Conservation (phyloP, 768 basidiomycete species). For the Flagelloscypha sp. region DNA sequence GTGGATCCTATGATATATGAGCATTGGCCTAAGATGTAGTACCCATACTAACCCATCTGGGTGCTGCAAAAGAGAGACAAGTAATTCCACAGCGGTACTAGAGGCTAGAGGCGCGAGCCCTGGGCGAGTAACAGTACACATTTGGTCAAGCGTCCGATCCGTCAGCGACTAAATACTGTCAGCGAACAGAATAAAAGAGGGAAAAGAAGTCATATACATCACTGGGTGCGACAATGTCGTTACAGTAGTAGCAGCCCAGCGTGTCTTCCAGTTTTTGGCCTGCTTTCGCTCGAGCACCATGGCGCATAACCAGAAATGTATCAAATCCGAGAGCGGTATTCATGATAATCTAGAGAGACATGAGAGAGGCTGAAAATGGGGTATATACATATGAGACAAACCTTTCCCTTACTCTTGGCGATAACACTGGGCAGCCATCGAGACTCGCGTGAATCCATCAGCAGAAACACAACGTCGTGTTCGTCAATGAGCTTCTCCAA, state of each 20-base stretch:
- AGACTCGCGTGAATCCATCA: conserved; percentile 99
- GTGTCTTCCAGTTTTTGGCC: conserved; percentile 18
- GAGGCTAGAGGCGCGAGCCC: conserved; percentile 90
- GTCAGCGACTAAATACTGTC: conserved; percentile 52
- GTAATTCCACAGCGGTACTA: conserved; percentile 86
- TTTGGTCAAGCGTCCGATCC: conserved; percentile 93
- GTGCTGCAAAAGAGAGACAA: conserved; percentile 85
- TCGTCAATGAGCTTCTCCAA: conserved; percentile 73
- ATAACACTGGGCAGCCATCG: conserved; percentile 93
- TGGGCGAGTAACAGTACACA: conserved; percentile 97
- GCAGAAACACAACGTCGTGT: conserved; percentile 86
- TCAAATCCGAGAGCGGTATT: conserved; percentile 96
- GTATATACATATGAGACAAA: conserved; percentile 15
- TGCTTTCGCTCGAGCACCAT: conserved; percentile 55
- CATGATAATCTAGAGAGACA: conserved; percentile 61
- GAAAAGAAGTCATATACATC: conserved; percentile 50
- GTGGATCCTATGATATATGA: conserved; percentile 29
- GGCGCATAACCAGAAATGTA: conserved; percentile 93
- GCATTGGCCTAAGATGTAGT: background rate
- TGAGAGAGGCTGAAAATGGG: background rate
- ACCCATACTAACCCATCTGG: conserved; percentile 58
- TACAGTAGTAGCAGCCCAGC: conserved; percentile 97
- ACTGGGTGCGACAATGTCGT: conserved; percentile 92
- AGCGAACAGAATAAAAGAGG: conserved; percentile 1
- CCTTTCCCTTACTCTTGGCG: conserved; percentile 79